These are phyloP conservation scores for Hydnomerulius pinastri DNA, from an alignment of 768 basidiomycete genomes.

Conservation along the genomic window DNA sequence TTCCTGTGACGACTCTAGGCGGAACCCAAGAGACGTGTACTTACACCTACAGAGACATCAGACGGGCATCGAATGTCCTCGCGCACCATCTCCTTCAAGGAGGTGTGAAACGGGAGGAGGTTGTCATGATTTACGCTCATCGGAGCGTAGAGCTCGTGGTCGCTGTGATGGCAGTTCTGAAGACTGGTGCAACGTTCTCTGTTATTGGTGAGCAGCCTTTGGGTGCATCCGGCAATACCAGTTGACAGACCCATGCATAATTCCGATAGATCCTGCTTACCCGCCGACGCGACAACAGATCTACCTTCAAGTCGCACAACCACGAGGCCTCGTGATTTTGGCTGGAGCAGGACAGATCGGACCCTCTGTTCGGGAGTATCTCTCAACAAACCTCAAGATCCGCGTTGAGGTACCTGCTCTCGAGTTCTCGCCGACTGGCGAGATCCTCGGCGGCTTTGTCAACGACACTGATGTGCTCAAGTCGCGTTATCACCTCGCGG, in stretches of 20 bases:
- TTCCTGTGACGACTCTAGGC: constrained; percentile 41
- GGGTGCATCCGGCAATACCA: neutral
- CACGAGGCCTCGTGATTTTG: constrained; percentile 87
- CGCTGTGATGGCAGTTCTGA: constrained; percentile 94
- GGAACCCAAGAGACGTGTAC: constrained; percentile 53
- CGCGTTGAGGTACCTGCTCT: constrained; percentile 91
- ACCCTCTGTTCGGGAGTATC: constrained; percentile 81
- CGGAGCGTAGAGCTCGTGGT: constrained; percentile 96
- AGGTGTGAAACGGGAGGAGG: constrained; percentile 90
- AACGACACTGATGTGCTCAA: constrained; percentile 64
- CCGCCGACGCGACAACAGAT: constrained; percentile 90
- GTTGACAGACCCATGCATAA: neutral
- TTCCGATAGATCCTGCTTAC: constrained; percentile 84
- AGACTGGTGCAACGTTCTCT: constrained; percentile 94
- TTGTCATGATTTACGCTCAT: constrained; percentile 97
- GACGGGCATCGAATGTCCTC: constrained; percentile 83
- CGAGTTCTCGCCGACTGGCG: constrained; percentile 65
- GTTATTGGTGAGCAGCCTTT: constrained; percentile 75
- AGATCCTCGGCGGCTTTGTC: constrained; percentile 62
- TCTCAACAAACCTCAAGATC: constrained; percentile 75
- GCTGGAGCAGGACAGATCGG: constrained; percentile 85
- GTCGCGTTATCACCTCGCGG: constrained; percentile 48
- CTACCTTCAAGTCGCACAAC: constrained; percentile 91
- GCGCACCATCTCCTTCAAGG: constrained; percentile 86
- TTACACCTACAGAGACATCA: constrained; percentile 81